Conservation (phyloP, 2,329 filamentous ascomycete species). For the Epichloe festucae region DNA sequence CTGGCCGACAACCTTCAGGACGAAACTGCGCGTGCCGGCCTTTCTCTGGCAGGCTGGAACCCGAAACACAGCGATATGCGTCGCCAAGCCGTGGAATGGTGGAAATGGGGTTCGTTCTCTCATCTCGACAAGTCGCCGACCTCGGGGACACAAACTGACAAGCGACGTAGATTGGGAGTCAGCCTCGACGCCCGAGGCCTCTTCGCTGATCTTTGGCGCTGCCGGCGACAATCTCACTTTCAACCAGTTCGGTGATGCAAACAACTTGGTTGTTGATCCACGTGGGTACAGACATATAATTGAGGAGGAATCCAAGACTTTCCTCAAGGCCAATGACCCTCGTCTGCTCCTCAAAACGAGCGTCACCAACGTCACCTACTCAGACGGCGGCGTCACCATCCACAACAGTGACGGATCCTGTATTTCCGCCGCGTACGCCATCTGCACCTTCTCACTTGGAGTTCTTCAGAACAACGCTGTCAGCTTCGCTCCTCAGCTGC, state of each 20-base stretch:
- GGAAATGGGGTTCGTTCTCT: conserved; percentile 21
- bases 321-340: conserved; percentile 40
- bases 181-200: conserved; percentile 41
- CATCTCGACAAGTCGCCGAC: too few relatives aligned
- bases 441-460: conserved; percentile 55
- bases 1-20: conserved; percentile 48
- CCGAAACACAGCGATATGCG: conserved; percentile 38
- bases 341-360: conserved; percentile 45
- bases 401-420: conserved; percentile 40
- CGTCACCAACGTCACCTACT: conserved; percentile 42
- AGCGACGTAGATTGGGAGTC: conserved; percentile 39
- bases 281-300: conserved; percentile 49
- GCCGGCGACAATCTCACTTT: conserved; percentile 48
- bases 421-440: conserved; percentile 46
- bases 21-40: conserved; percentile 42
- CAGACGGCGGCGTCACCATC: conserved; percentile 37
- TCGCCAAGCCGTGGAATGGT: conserved; percentile 49
- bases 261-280: conserved; percentile 48
- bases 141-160: background rate
- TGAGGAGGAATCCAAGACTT: conserved; percentile 41
- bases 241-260: conserved; percentile 47
- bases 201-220: conserved; percentile 40
- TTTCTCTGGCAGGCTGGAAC: conserved; percentile 49
- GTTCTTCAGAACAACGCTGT: conserved; percentile 51
- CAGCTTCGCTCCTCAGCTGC: conserved; percentile 43